Percentiles rank a stretch among this genome's conserved stretches.
Conservation (phyloP, 345 rosid genomes). For the Eucalyptus guilfoylei region DNA sequence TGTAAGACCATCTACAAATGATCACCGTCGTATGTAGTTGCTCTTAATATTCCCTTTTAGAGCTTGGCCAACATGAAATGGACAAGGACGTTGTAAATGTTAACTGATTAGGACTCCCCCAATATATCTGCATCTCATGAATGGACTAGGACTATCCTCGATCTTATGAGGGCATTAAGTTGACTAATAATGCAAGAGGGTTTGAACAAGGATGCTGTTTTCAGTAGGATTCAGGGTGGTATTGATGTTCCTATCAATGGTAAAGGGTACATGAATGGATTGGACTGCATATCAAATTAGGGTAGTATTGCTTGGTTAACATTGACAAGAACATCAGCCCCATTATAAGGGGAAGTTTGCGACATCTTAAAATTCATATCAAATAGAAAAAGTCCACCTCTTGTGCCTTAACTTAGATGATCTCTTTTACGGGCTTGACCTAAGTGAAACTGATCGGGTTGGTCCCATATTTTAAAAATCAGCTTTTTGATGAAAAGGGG, state of each 20-base stretch:
- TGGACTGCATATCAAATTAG: not conserved
- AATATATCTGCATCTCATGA: not conserved
- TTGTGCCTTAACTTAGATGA: not conserved
- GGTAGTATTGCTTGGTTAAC: not conserved
- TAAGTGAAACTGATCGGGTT: not conserved
- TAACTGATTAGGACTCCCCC: not conserved
- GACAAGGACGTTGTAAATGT: rapidly evolving
- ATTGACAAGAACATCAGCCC: not conserved
- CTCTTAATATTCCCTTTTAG: not conserved
- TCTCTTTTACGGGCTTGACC: not conserved
- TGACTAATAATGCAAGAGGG: not conserved
- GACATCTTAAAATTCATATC: not conserved
- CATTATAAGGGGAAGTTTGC: not conserved
- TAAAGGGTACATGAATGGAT: not conserved
- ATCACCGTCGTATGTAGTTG: not conserved
- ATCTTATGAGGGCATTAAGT: not conserved
- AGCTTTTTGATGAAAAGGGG: not conserved
- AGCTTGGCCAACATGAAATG: not conserved
- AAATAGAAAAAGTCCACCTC: not conserved
- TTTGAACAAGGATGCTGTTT: not conserved
- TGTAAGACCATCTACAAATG: not conserved
- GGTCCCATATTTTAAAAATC: not conserved
- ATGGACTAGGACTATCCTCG: not conserved
- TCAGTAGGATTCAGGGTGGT: not conserved
- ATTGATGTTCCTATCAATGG: not conserved